A percentile compares a stretch with the other conserved stretches of the same genome.
Evolutionary conservation across 768 basidiomycete species (phyloP).

Genomic region (Jaapia argillacea): DNA sequence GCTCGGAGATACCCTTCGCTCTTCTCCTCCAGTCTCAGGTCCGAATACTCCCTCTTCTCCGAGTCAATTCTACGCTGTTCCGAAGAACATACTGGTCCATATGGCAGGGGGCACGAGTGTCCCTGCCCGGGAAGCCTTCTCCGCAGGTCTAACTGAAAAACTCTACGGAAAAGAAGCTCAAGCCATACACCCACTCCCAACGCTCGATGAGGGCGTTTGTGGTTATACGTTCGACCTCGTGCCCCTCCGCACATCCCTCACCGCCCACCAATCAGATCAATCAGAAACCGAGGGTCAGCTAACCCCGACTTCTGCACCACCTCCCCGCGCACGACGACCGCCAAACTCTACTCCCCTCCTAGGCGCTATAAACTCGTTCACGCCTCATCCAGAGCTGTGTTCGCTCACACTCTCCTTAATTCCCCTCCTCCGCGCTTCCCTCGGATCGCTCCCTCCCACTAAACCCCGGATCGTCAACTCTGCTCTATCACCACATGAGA

Average conservation of each 20-base stretch:
- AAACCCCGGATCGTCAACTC: slow-evolving; percentile 60
- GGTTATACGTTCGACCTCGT: slow-evolving; percentile 70
- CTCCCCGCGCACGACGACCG: neutral
- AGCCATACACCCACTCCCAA: slow-evolving; percentile 36
- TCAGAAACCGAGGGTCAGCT: neutral
- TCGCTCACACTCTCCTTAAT: slow-evolving; percentile 12
- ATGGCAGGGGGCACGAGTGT: slow-evolving; percentile 52
- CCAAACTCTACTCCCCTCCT: too few species aligned
- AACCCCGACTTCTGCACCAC: neutral
- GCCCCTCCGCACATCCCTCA: slow-evolving; percentile 28
- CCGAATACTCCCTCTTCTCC: slow-evolving; percentile 1
- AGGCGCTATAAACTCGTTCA: neutral
- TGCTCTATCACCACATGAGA: slow-evolving; percentile 58
- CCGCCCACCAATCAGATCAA: neutral
- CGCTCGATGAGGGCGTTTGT: slow-evolving; percentile 55
- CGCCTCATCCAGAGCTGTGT: neutral
- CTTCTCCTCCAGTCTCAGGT: neutral
- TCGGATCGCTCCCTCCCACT: slow-evolving; percentile 34
- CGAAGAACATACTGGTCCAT: slow-evolving; percentile 51
- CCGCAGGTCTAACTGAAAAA: slow-evolving; percentile 43
- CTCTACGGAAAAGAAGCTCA: slow-evolving; percentile 47
- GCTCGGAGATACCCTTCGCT: slow-evolving; percentile 42
- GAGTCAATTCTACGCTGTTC: slow-evolving; percentile 7
- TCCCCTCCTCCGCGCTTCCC: slow-evolving; percentile 48
- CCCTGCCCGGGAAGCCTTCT: slow-evolving; percentile 55